Evolutionary conservation across 768 basidiomycete genomes (phyloP), one percentile per base, ranked within the genome.

Genomic region (Leucosporidium scottii): DNA sequence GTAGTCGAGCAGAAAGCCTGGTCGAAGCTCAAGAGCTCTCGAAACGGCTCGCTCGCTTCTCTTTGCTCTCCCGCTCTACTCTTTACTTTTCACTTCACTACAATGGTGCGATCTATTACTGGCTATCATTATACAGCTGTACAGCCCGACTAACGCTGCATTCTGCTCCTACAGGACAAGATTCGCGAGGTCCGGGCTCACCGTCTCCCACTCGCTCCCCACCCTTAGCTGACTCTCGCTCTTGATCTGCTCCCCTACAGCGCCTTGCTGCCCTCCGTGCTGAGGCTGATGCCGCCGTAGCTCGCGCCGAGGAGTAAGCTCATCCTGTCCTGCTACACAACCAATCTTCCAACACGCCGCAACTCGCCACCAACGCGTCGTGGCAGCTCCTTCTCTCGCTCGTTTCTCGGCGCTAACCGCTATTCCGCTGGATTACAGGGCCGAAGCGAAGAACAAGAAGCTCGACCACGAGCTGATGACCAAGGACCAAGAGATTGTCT

Each of bases 401-500:
- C 58, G 54, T 60, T 21, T 39, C 10, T 23, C n/a, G 1, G 54
- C 18, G 59, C 9, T n/a, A 44, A 44, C 39, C 47, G n/a, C n/a
- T n/a, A n/a, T n/a, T n/a, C n/a, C n/a, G n/a, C n/a, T n/a, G n/a
- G n/a, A n/a, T n/a, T n/a, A n/a, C n/a, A 72, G 71, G 18, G 90
- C 92, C 17, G 94, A 98, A 78, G 70, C 61, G 1, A 70, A 71
- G 66, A 68, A 66, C 69, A 78, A 78, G 75, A 73, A 65, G 66
- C 67, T 71, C 39, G 77, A 78, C 53, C 75, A 75, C 59, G 77
- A 78, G 28, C 75, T 93, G 48, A 84, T 96, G 23, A 82, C 85
- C 75, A 87, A 86, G 76, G 94, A 97, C 1, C 93, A 98, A 78
- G 86, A 87, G 73, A 88, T 91, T 77, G 80, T 80, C 8, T 97